These are phyloP conservation scores for Cercospora brassicicola DNA, from an alignment of 2,329 filamentous ascomycete genomes.

Conservation along the genomic window DNA sequence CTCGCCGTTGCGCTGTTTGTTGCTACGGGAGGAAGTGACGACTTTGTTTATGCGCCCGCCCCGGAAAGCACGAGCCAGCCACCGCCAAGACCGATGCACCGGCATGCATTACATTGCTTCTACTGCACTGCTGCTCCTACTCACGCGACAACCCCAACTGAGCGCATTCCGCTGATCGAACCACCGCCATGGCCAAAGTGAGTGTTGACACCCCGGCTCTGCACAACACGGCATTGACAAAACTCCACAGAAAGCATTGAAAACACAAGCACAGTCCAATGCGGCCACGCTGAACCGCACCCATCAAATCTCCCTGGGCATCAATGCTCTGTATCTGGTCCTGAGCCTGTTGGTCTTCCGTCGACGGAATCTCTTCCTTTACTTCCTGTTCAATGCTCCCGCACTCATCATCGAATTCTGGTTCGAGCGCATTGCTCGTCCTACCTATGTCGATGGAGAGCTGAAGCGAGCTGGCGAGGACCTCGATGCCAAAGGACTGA, in stretches of 20 bases:
- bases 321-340: conserved; percentile 75
- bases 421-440: conserved; percentile 81
- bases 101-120: neutral
- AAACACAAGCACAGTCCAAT: conserved; percentile 62
- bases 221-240: neutral
- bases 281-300: conserved; percentile 73
- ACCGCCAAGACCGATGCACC: neutral
- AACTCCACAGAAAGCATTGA: conserved; percentile 50
- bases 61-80: neutral
- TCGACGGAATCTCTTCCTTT: conserved; percentile 58
- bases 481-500: conserved; percentile 80
- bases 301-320: conserved; percentile 69
- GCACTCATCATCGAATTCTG: conserved; percentile 78
- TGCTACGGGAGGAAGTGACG: conserved; percentile 2
- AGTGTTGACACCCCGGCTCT: neutral
- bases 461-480: conserved; percentile 81
- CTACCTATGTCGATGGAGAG: conserved; percentile 65
- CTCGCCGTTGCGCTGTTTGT: neutral
- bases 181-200: conserved; percentile 33
- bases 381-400: conserved; percentile 71
- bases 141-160: neutral
- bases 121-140: neutral
- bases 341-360: conserved; percentile 64
- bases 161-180: neutral
- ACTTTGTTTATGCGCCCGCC: conserved; percentile 4